Base-by-base conservation (phyloP, 257 asterid genomes). In the Apocynum venetum region DNA sequence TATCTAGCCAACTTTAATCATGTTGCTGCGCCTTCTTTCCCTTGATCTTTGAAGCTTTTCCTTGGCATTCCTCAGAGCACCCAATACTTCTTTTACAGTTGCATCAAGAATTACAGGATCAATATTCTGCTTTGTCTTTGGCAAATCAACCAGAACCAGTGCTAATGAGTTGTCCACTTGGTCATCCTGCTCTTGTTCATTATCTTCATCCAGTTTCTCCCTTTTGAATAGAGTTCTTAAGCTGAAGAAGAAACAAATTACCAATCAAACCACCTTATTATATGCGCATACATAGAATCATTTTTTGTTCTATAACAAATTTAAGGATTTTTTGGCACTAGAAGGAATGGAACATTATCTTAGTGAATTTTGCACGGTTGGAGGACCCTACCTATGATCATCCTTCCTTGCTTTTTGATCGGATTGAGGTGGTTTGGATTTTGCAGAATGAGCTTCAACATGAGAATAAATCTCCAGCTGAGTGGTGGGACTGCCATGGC, bases 31-130 rank as follows among this genome's bases (percentile, higher is more conserved):
- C 56, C 87, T 80, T 76, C 86, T 84, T 83, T 84, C 89, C 91
- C 89, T 89, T 36, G 91, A 90, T 56, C 78, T 85, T 66, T 84
- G 97, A 57, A 91, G 88, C 56, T 87, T 85, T 80, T 91, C 92
- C 77, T 85, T 92, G 14, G 92, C 96, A 14, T 76, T 87, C 76
- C 86, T 86, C 17, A 94, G 73, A 8, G 92, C 83, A 79, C 84
- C 85, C 14, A 92, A 83, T 49, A 86, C 92, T 80, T 89, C 88
- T 79, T 80, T 87, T 71, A 91, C 97, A 10, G 94, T 83, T 11
- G 88, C 82, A 83, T 91, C 97, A 76, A 92, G 93, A 61, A 86
- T 88, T 63, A 74, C 88, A 35, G 93, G 91, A 85, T 91, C 92
- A 70, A 88, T 52, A 6, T 53, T 47, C 57, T 51, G 71, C 35